Base-by-base conservation (phyloP, 148 eudicot species). In the Cornus kousa region DNA sequence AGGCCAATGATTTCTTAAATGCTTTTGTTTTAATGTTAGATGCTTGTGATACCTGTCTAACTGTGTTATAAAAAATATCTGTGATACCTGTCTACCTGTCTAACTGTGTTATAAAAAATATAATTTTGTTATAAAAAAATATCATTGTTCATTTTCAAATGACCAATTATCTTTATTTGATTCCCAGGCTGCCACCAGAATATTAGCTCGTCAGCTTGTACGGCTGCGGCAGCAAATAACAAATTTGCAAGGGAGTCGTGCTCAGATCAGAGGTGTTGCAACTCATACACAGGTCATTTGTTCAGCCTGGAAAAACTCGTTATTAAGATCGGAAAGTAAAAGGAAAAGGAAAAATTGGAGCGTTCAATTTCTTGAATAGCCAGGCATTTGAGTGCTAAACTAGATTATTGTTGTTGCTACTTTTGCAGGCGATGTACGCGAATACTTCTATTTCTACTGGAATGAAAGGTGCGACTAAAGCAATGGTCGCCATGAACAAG, bases 401-500 rank as follows among this genome's bases (percentile, higher is more conserved):
- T 3, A 53, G 14, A 16, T 53, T 22, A 43, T 43, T 43, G 48
- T 23, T 39, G 68, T 75, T 43, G 64, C n/a, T 83, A 23, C 22
- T 67, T 81, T 24, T n/a, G 53, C 80, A 90, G 93, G 91, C 93
- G 12, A 40, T 90, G 81, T 90, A 88, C 67, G 93, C 91, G 32
- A 88, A 86, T 87, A 88, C 91, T 68, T 90, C 93, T 24, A 88
- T 90, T 55, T 85, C 88, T 39, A 90, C 93, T 33, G 93, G 93
- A 67, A 90, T 90, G 90, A 90, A 90, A 87, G 93, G 93, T 76
- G 93, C 93, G 80, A 90, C 93, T 64, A 90, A 84, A 81, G 93
- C 93, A 14, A 90, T 90, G 93, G 43, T 77, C 67, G 91, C 93
- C 67, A 90, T 90, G 93, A 90, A 90, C 85, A 87, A 90, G 93